Evolutionary conservation across 1,284 basidiomycete genomes (phyloP), one percentile per base, ranked within the genome.

Genomic region (Apiotrichum laibachii): DNA sequence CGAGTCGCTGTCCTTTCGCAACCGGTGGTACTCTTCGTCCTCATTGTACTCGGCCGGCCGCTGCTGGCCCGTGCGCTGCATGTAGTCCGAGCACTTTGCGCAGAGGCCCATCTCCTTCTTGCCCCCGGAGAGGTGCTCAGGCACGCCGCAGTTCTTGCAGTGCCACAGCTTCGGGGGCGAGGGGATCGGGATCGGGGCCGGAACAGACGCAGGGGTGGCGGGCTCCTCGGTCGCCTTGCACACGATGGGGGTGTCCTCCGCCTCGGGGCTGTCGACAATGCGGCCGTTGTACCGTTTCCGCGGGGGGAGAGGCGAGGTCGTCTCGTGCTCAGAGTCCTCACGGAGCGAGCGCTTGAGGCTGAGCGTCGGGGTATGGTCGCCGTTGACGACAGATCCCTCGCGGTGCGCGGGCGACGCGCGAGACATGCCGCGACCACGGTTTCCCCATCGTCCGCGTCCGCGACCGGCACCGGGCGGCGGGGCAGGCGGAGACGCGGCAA

Each of bases 91-190:
- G 78, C 94, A 97, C 34, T 86, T 84, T 44, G 89, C 90, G 79
- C 94, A 98, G 71, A 96, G 86, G 21, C 87, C 89, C 77, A 93
- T 92, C 71, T 92, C 88, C 66, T 90, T 82, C 63, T 88, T 81
- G 11, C 91, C 90, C 53, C 91, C 81, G 2, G 91, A 88, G 55
- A 93, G 86, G 64, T 80, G 84, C 70, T 91, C 92, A 0, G 92
- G 91, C 70, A 89, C 89, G 19, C 92, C 92, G 65, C 88, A 93
- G 71, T 92, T 92, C 46, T 88, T 90, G 75, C 92, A 95, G 78
- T 92, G 90, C 92, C 92, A 95, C 4, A 88, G 82, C 1, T 89
- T 90, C 34, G 47, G n/a, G 33, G 57, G 50, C 35, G 50, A 44
- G 10, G 47, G 47, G 5, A 48, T 46, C 16, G 53, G 50, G 18